Evolutionary conservation across 345 rosid genomes (phyloP).

Genomic region (Odontarrhena argentea): DNA sequence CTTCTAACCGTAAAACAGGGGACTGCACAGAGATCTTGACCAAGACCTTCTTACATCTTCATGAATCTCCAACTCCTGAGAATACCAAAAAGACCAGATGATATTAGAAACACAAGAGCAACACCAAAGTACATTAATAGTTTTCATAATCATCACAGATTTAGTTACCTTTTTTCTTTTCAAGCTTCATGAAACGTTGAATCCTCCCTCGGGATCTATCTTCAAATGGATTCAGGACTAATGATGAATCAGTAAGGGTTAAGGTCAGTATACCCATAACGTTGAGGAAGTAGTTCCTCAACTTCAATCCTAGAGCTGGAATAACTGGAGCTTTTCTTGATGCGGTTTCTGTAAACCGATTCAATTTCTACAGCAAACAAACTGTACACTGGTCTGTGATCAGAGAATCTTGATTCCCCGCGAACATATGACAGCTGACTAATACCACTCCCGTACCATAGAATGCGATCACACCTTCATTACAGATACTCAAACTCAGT

Average conservation of each 20-base stretch:
- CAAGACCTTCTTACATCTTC: background rate
- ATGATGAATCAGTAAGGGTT: conserved; percentile 49
- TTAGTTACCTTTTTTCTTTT: background rate
- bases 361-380: conserved; percentile 85
- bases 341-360: conserved; percentile 54
- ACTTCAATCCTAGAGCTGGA: conserved; percentile 80
- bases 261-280: conserved; percentile 56
- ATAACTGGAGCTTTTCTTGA: conserved; percentile 73
- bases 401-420: conserved; percentile 98
- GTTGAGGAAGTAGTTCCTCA: conserved; percentile 77
- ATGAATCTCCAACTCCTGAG: conserved; percentile 9
- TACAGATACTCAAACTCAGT: conserved; percentile 23
- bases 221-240: background rate
- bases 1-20: conserved; percentile 10
- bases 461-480: conserved; percentile 94
- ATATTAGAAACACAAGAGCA: conserved; percentile 24
- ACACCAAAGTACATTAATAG: background rate
- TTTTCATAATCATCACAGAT: background rate
- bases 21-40: conserved; percentile 26
- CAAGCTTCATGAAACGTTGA: background rate
- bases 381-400: conserved; percentile 94
- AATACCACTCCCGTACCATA: conserved; percentile 95
- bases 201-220: conserved; percentile 10
- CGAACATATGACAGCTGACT: conserved; percentile 83
- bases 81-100: conserved; percentile 7